Conservation (phyloP, 2,329 filamentous ascomycete species). For the Sporothrix brunneoviolacea region DNA sequence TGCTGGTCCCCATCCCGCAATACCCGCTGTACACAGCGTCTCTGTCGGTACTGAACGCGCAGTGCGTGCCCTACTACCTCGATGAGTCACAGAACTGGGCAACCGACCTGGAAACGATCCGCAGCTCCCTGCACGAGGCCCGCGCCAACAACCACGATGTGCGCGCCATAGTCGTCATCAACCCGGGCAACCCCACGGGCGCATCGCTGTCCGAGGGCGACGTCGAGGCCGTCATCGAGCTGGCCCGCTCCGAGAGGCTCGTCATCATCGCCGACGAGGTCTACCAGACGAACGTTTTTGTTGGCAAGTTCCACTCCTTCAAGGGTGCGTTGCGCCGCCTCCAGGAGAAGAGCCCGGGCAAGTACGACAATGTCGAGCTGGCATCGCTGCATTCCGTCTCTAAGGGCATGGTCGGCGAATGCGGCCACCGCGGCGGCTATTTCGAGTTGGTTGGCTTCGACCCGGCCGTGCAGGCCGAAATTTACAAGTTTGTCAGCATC, state of each 20-base stretch:
- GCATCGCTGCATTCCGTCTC: conserved; percentile 88
- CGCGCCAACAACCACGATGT: conserved; percentile 74
- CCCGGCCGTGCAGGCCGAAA: conserved; percentile 75
- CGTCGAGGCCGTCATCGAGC: conserved; percentile 76
- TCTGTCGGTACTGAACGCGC: conserved; percentile 75
- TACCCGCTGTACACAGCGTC: conserved; percentile 97
- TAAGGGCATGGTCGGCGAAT: conserved; percentile 99
- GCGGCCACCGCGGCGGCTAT: conserved; percentile 94
- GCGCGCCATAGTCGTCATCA: conserved; percentile 92
- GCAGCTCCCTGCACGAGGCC: conserved; percentile 65
- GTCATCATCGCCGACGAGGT: conserved; percentile 95
- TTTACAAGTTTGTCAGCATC: conserved; percentile 98
- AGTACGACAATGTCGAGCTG: conserved; percentile 80
- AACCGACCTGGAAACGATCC: conserved; percentile 76
- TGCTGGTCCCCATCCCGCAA: conserved; percentile 93
- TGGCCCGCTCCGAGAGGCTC: conserved; percentile 76
- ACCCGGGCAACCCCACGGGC: conserved; percentile 95
- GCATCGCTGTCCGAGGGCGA: conserved; percentile 74
- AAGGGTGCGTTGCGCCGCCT: conserved; percentile 79
- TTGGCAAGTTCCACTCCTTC: conserved; percentile 91
- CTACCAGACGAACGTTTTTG: conserved; percentile 98
- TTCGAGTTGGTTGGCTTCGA: conserved; percentile 94
- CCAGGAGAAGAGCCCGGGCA: conserved; percentile 66
- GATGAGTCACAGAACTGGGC: conserved; percentile 84
- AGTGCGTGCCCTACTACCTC: conserved; percentile 86